Evolutionary conservation across 495 filamentous ascomycete genomes (phyloP).

Genomic region (Daldinia bambusicola): DNA sequence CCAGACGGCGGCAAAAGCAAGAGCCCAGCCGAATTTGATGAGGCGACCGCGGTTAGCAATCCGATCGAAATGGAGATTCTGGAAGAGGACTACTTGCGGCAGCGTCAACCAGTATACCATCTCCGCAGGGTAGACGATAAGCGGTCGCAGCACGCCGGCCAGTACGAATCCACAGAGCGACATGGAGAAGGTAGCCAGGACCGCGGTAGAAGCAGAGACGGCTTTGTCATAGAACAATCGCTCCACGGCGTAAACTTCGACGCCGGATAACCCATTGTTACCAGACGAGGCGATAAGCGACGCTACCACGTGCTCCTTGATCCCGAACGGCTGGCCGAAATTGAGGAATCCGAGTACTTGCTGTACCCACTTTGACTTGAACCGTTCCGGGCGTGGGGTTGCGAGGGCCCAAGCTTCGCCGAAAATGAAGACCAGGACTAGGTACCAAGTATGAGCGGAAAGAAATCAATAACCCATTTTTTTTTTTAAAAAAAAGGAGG

Average conservation of each 20-base stretch:
- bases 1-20: conserved; percentile 56
- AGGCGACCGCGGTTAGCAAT: conserved; percentile 52
- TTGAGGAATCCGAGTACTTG: conserved; percentile 21
- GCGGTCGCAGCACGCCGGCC: conserved; percentile 62
- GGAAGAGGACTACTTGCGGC: conserved; percentile 48
- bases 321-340: conserved; percentile 24
- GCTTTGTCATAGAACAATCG: conserved; percentile 27
- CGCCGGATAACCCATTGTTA: conserved; percentile 30
- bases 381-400: conserved; percentile 24
- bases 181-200: conserved; percentile 33
- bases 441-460: conserved; percentile 37
- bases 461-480: too few species aligned
- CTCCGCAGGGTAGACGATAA: conserved; percentile 64
- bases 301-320: conserved; percentile 33
- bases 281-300: conserved; percentile 31
- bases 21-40: conserved; percentile 55
- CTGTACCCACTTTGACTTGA: conserved; percentile 20
- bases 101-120: conserved; percentile 53
- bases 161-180: conserved; percentile 64
- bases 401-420: conserved; percentile 28
- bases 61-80: conserved; percentile 54
- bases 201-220: conserved; percentile 27
- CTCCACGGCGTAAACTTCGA: conserved; percentile 28
- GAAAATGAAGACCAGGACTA: conserved; percentile 49
- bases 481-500: too few species aligned